Evolutionary conservation across 164 flowering plant species (phyloP).

Genomic region (Chloranthus sessilifolius): DNA sequence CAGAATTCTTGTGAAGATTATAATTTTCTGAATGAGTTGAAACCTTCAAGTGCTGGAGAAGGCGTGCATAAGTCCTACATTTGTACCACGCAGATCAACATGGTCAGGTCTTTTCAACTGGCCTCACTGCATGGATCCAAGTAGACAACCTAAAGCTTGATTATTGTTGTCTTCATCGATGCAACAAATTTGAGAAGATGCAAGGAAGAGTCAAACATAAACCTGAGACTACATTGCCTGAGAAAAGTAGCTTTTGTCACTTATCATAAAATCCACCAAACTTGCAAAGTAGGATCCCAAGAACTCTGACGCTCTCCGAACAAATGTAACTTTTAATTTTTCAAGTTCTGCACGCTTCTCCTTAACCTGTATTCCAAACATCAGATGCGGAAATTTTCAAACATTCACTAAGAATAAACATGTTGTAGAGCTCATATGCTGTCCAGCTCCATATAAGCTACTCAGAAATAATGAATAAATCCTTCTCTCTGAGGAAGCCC

Average conservation of each 20-base stretch:
- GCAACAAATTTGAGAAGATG: background rate
- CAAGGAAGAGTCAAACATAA: constrained; percentile 2
- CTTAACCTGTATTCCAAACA: constrained; percentile 86
- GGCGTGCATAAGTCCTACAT: constrained; percentile 99
- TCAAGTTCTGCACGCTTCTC: constrained; percentile 93
- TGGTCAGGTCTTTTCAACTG: constrained; percentile 99
- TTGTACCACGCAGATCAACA: constrained; percentile 96
- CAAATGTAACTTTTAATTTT: constrained; percentile 71
- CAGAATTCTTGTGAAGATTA: background rate
- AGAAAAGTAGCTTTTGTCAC: constrained; percentile 95
- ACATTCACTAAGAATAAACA: too few relatives aligned
- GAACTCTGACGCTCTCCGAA: constrained; percentile 93
- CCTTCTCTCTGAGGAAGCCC: too few relatives aligned
- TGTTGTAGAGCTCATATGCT: too few relatives aligned
- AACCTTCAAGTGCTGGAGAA: constrained; percentile 95
- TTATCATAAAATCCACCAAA: constrained; percentile 96
- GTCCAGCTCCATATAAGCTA: too few relatives aligned
- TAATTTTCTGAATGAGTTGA: background rate
- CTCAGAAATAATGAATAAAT: too few relatives aligned
- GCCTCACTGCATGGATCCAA: constrained; percentile 60
- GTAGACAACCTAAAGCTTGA: constrained; percentile 10
- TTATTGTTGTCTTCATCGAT: constrained; percentile 5
- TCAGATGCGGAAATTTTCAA: too few relatives aligned
- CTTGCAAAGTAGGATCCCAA: constrained; percentile 91
- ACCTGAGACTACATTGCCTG: constrained; percentile 49